Percentiles rank a stretch among this genome's conserved stretches.
These are phyloP conservation scores for Fusarium sp. DNA, from an alignment of 2,329 filamentous ascomycete species.

Conservation along the genomic window DNA sequence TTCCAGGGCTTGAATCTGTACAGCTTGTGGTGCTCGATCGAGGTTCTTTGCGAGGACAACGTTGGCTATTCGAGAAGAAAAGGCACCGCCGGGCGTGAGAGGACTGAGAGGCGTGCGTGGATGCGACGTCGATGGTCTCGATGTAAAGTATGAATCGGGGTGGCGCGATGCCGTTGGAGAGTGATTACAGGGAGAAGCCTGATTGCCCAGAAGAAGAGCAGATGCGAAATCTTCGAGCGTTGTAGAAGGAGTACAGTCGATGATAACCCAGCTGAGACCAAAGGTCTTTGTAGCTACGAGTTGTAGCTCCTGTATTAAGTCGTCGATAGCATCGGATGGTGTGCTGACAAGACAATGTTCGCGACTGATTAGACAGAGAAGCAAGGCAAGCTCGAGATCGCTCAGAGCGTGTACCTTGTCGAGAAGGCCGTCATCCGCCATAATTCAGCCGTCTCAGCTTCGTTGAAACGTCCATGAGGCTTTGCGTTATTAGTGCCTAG, in stretches of 20 bases:
- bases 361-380: constrained; percentile 82
- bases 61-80: constrained; percentile 72
- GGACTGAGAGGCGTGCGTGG: constrained; percentile 44
- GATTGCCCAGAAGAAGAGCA: constrained; percentile 67
- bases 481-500: neutral
- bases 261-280: constrained; percentile 73
- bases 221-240: constrained; percentile 85
- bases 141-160: constrained; percentile 48
- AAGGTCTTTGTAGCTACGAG: constrained; percentile 79
- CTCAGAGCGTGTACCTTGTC: constrained; percentile 80
- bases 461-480: constrained; percentile 44
- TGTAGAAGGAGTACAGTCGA: constrained; percentile 78
- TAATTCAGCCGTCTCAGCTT: constrained; percentile 50
- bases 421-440: constrained; percentile 72
- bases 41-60: constrained; percentile 85
- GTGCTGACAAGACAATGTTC: constrained; percentile 93
- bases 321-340: constrained; percentile 68
- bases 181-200: constrained; percentile 39
- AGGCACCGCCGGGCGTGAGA: constrained; percentile 40
- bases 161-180: constrained; percentile 42
- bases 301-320: constrained; percentile 78
- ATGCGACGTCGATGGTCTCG: constrained; percentile 37
- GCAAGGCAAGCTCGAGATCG: constrained; percentile 86
- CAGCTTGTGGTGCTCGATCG: constrained; percentile 74
- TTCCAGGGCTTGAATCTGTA: constrained; percentile 85